phyloP scores from a whole-genome alignment of 1,284 basidiomycete genomes.

The Somion occarium region DNA sequence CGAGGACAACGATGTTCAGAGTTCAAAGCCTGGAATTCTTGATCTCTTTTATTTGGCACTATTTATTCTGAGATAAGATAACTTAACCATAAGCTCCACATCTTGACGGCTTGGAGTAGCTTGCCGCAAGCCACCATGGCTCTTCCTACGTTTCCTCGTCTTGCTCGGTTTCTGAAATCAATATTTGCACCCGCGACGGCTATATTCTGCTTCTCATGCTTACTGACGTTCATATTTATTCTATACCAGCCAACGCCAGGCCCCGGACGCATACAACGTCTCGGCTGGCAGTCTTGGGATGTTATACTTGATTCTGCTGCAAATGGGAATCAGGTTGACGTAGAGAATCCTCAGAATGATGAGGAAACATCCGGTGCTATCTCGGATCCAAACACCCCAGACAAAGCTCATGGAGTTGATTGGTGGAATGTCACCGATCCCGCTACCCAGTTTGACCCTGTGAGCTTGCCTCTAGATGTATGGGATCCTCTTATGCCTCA shows the following conservation, averaged over 20 bases:
- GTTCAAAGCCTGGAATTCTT: too few species aligned
- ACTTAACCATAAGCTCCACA: too few species aligned
- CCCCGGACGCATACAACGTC: constrained; percentile 64
- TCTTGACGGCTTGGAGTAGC: too few species aligned
- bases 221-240: constrained; percentile 72
- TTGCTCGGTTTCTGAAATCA: constrained; percentile 39
- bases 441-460: constrained; percentile 30
- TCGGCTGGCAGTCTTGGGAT: constrained; percentile 95
- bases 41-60: too few species aligned
- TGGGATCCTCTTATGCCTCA: constrained; percentile 82
- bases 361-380: background rate
- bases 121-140: constrained; percentile 20
- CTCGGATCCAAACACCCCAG: background rate
- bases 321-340: background rate
- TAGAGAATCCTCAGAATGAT: background rate
- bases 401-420: constrained; percentile 37
- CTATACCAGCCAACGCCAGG: constrained; percentile 71
- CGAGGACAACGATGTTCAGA: too few species aligned
- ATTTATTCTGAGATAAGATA: too few species aligned
- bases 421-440: constrained; percentile 65
- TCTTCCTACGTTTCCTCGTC: constrained; percentile 22
- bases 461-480: constrained; percentile 74
- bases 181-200: constrained; percentile 54
- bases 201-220: constrained; percentile 59
- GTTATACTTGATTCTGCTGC: constrained; percentile 33